Base-by-base conservation (phyloP, 2,329 filamentous ascomycete genomes). In the Calonectria leucothoes region DNA sequence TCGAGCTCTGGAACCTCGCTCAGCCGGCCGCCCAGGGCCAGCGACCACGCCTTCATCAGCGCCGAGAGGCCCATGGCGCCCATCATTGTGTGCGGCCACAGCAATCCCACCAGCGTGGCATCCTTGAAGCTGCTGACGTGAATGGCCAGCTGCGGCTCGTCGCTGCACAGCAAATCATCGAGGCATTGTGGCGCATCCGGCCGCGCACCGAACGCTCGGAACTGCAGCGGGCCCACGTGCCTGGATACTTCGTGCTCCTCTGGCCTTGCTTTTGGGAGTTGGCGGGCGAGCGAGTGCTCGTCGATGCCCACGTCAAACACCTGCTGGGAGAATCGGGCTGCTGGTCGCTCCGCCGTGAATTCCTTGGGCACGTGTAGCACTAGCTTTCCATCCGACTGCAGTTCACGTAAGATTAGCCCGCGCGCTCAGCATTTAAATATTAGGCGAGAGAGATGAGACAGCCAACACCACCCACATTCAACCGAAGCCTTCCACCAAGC, bases 51-150 rank as follows among this genome's bases (percentile, higher is more conserved):
- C 0, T 83, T 75, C 4, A 90, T 74, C 10, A 91, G 79, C 1
- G 81, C 84, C 3, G 80, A 76, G 33, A 83, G 82, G 5, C 87
- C 88, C 75, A 88, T 82, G 4, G 82, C 86, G 73, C 90, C 89
- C 71, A 86, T 85, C 7, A 89, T 78, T 0, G 85, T 85, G 77
- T 91, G 89, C 2, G 86, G 85, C 81, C 84, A 89, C 2, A 82
- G 81, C 0, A 91, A 74, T 0, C 83, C 82, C 2, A 91, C 81
- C 0, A 91, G 77, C 0, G 89, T 91, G 0, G 87, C 86, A 70
- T 91, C 86, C 4, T 76, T 78, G 76, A 91, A 91, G 0, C 85
- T 84, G 4, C 86, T 84, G 51, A 90, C 81, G 73, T 89, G 87
- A 6, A 91, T 80, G 5, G 84, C 83, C 6, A 91, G 77, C 76